These are phyloP conservation scores for Kwoniella sp. DNA, from an alignment of 768 basidiomycete species.

Conservation along the genomic window DNA sequence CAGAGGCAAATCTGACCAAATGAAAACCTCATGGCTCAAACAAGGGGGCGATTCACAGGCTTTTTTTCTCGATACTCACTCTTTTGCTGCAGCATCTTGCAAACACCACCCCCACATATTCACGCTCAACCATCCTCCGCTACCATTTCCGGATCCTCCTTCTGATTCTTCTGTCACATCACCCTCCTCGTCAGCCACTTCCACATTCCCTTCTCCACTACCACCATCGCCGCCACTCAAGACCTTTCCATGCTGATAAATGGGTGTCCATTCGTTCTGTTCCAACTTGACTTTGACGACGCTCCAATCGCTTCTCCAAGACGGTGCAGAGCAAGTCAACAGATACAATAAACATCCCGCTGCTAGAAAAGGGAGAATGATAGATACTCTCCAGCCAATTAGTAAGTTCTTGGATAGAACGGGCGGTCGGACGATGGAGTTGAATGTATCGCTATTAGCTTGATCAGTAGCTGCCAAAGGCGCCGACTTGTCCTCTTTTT, in stretches of 20 bases:
- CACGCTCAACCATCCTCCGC: slow-evolving; percentile 12
- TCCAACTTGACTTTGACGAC: slow-evolving; percentile 13
- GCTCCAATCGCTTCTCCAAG: slow-evolving; percentile 19
- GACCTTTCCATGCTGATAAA: not conserved
- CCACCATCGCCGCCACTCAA: slow-evolving; percentile 8
- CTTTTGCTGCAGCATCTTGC: slow-evolving; percentile 4
- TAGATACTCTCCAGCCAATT: slow-evolving; percentile 9
- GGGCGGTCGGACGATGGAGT: slow-evolving; percentile 3
- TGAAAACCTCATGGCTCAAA: too few relatives aligned
- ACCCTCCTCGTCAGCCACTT: not conserved
- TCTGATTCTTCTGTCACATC: not conserved
- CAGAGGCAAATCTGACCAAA: too few relatives aligned
- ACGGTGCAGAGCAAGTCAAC: slow-evolving; percentile 9
- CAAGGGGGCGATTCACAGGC: too few relatives aligned
- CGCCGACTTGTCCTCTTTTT: not conserved
- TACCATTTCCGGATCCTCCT: not conserved
- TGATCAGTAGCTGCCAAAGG: not conserved
- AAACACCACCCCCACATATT: slow-evolving; percentile 30
- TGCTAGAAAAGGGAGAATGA: slow-evolving; percentile 12
- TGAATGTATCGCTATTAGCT: not conserved
- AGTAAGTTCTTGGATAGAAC: slow-evolving; percentile 6
- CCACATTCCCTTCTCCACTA: not conserved
- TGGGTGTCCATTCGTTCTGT: not conserved
- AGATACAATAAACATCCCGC: slow-evolving; percentile 14
- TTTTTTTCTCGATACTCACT: slow-evolving; percentile 12